A percentile compares a stretch with the other conserved stretches of the same genome.
Conservation (phyloP, 2,329 filamentous ascomycete genomes). For the Sporothrix sp. region DNA sequence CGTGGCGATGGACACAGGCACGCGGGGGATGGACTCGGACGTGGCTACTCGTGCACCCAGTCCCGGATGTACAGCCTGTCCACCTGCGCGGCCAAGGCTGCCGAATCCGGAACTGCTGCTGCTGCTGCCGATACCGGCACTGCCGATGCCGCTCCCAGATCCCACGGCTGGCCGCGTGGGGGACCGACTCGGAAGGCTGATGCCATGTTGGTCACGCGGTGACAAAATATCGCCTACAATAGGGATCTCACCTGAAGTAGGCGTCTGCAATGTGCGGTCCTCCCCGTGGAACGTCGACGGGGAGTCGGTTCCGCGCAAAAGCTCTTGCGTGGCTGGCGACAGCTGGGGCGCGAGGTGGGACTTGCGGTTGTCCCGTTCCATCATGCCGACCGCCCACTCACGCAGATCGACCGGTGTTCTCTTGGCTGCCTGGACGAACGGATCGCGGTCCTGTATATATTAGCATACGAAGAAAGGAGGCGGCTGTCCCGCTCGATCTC, state of each 20-base stretch:
- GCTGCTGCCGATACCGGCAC: neutral
- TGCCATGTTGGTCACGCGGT: constrained; percentile 38
- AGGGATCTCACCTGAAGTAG: constrained; percentile 64
- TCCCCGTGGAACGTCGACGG: constrained; percentile 39
- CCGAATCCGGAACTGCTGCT: constrained; percentile 22
- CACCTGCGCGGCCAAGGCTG: constrained; percentile 37
- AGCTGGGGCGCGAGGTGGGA: constrained; percentile 78
- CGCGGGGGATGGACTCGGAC: constrained; percentile 44
- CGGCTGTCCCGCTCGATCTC: neutral
- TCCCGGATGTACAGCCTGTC: constrained; percentile 40
- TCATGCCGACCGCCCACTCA: constrained; percentile 87
- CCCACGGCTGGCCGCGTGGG: constrained; percentile 31
- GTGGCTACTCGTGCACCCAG: constrained; percentile 43
- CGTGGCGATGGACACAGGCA: constrained; percentile 24
- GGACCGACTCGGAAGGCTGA: constrained; percentile 38
- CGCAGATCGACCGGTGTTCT: constrained; percentile 88
- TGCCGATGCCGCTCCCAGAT: constrained; percentile 6
- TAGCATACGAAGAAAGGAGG: neutral
- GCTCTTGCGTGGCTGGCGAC: constrained; percentile 67
- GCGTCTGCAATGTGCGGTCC: constrained; percentile 44
- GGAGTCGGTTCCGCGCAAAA: constrained; percentile 56
- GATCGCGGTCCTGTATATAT: constrained; percentile 64
- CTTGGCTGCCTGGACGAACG: constrained; percentile 93
- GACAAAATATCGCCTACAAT: constrained; percentile 50
- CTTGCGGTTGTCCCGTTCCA: constrained; percentile 92